Evolutionary conservation across 805 yeast genomes (phyloP), one percentile per base, ranked within the genome.

Genomic region (Schwanniomyces yamadae): DNA sequence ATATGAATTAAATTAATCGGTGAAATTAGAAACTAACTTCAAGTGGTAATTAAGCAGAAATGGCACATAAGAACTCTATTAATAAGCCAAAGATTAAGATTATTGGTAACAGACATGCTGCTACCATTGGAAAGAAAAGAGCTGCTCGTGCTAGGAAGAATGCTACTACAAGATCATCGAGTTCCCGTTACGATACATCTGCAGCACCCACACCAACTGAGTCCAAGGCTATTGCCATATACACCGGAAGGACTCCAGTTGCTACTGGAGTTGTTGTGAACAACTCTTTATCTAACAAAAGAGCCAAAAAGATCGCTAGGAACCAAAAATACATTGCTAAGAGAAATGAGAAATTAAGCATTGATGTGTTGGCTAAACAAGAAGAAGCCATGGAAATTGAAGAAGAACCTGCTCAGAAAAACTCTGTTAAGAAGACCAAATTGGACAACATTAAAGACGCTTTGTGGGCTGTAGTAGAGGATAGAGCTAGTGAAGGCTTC

Each of bases 61-160:
- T 86, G 95, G 93, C 95, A 22, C 81, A 89, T 12, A 83, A 75
- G 63, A 87, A 85, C 69, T 77, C 88, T 28, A 71, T 87, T 46
- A 89, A 88, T 61, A 85, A 81, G 61, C 95, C 93, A 31, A 82
- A 81, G 57, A 76, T 74, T 48, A 73, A 75, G 42, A 60, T 77
- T 24, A 66, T 61, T 44, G 65, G 78, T 36, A 69, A 71, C 41
- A 69, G 70, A 34, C 81, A 76, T 57, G 69, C 75, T 29, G 58
- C 68, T 22, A 53, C 73, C 26, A 59, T 79, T 20, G 75, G 78
- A 16, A 71, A 67, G 50, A 80, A 74, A 55, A 71, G 87, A 60
- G 69, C 80, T 12, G 66, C 70, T 19, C 70, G 81, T 53, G 67
- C 71, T 31, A 57, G 54, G 37, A 31, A 38, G 8, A 42, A 58